Evolutionary conservation across 139 green algal genomes (phyloP).

Genomic region (Trebouxia sp.): DNA sequence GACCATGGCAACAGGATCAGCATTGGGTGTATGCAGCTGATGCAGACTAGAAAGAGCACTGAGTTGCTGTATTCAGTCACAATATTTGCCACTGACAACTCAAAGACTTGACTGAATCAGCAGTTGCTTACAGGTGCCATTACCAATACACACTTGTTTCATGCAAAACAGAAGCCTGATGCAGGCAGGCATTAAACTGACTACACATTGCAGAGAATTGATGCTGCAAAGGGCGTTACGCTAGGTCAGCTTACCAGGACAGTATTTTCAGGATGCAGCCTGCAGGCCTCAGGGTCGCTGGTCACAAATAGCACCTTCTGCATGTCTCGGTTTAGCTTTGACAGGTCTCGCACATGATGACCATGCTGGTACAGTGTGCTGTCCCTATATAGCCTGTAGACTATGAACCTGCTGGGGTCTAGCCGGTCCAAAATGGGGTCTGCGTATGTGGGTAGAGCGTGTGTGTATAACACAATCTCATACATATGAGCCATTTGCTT

Average conservation of each 20-base stretch:
- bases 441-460: slow-evolving; percentile 81
- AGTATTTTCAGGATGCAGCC: slow-evolving; percentile 90
- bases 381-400: slow-evolving; percentile 83
- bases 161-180: too few relatives aligned
- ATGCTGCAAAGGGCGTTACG: neutral
- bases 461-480: slow-evolving; percentile 95
- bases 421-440: slow-evolving; percentile 93
- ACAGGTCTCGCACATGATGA: slow-evolving; percentile 89
- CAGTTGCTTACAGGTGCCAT: too few relatives aligned
- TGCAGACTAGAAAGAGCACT: too few relatives aligned
- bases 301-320: slow-evolving; percentile 80
- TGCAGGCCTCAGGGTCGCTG: slow-evolving; percentile 49
- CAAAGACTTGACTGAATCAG: too few relatives aligned
- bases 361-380: slow-evolving; percentile 89
- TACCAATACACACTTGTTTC: too few relatives aligned
- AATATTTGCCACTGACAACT: too few relatives aligned
- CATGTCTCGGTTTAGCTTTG: slow-evolving; percentile 94
- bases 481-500: slow-evolving; percentile 86
- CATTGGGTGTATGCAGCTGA: too few relatives aligned
- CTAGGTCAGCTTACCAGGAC: slow-evolving; percentile 70
- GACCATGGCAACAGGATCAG: too few relatives aligned
- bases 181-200: too few relatives aligned
- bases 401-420: slow-evolving; percentile 77
- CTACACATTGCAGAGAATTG: neutral
- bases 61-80: too few relatives aligned